Evolutionary conservation across 179 eudicot species (phyloP), one percentile per base, ranked within the genome.

Genomic region (Actinidia arguta): DNA sequence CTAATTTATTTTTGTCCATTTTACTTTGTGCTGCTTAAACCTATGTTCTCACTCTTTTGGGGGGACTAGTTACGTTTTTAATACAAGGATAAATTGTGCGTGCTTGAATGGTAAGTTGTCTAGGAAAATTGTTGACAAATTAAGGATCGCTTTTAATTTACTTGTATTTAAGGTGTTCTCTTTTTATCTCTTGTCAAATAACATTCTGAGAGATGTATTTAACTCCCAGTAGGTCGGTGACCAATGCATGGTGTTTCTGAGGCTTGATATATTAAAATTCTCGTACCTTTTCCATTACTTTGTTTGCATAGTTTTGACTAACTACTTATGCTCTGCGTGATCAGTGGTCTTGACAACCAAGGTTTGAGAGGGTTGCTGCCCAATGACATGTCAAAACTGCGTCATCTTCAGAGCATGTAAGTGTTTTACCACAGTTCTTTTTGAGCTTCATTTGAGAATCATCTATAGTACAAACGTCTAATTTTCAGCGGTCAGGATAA

Each of bases 261-360:
- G 70, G 71, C 67, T 17, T 64, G 59, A 6, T 79, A 1, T 67
- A n/a, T 67, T 20, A 0, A 31, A 50, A 54, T n/a, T 5, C 13
- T 79, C 10, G 47, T 17, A 36, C 31, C 10, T 51, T 78, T 64
- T 18, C 63, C 10, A 14, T 79, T 18, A 31, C 36, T 66, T 64
- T 36, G 4, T 76, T 44, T 67, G 50, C 36, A 14, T 16, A 10
- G 11, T 52, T 72, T 50, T 69, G 64, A n/a, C 70, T 70, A 51
- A 24, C 3, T 58, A 52, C 68, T 54, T 66, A 54, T 74, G 51
- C 63, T 79, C 25, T 83, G 86, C 80, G 74, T 85, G 83, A 55
- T 67, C 92, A 96, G 99, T 69, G 97, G 90, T 81, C 97, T 96
- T 67, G 99, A 92, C 91, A 93, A 93, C 82, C 99, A 96, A 86